Base-by-base conservation (phyloP, 2,329 filamentous ascomycete species). In the Sphaerulina musiva region DNA sequence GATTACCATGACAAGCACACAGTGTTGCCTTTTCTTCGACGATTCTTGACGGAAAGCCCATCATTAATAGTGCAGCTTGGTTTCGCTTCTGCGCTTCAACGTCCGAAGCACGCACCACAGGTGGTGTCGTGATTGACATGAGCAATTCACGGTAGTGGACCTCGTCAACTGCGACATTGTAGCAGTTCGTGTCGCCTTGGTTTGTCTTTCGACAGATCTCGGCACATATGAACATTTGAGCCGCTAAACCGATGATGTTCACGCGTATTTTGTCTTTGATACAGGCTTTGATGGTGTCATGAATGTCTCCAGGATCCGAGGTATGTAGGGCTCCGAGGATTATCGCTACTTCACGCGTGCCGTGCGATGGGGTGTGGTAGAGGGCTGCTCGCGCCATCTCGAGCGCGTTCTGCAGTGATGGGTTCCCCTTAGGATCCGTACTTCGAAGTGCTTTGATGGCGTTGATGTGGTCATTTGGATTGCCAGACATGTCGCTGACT, bases 11-110 rank as follows among this genome's bases (percentile, higher is more conserved):
- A 68, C 93, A 98, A 4, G 91, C 90, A 70, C 93, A 98, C 58
- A 93, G 82, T 55, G 86, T 90, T 4, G 84, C 80, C 45, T 78
- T 76, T 23, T 83, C 78, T 50, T 89, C 87, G 4, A 93, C 82
- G 2, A 86, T 87, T 38, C 91, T 82, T 5, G 89, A 95, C 0
- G 93, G 93, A 66, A 98, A 98, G 4, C 93, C 93, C 92, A 98
- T 98, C 87, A 95, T 95, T 26, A 98, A 80, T 40, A 98, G 76
- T 2, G 80, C 78, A 53, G 68, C 72, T 65, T 76, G 69, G 64
- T 79, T 73, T 61, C 60, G 63, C 49, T 57, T 70, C 51, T 61
- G 67, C 36, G 57, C 61, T 56, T 63, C 69, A 8, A 63, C 61
- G 49, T 68, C 66, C 12, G 65, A 67, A 1, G 62, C 57, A n/a